Conservation (phyloP, 2,329 filamentous ascomycete genomes). For the Botrytis sinoallii region DNA sequence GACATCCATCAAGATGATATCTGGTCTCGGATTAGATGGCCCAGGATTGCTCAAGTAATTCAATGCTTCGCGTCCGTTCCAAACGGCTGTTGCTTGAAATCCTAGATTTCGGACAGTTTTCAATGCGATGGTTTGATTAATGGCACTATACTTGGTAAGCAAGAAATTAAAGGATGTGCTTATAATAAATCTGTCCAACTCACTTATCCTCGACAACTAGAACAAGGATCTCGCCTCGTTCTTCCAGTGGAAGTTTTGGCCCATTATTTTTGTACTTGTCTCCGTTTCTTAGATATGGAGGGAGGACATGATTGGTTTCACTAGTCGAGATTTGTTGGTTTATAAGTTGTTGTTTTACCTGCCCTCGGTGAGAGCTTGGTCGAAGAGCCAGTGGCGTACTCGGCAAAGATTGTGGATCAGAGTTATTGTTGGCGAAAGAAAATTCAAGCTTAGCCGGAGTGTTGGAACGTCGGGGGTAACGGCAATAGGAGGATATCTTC, state of each 20-base stretch:
- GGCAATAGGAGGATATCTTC: conserved; percentile 23
- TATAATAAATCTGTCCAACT: not conserved
- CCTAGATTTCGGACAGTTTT: conserved; percentile 31
- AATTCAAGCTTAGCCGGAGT: not conserved
- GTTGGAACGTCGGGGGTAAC: not conserved
- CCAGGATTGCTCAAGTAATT: conserved; percentile 27
- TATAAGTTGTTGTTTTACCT: not conserved
- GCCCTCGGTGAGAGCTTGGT: conserved; percentile 1
- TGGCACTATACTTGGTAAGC: conserved; percentile 24
- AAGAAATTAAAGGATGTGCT: not conserved
- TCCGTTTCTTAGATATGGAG: not conserved
- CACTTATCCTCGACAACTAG: conserved; percentile 34
- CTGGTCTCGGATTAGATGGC: conserved; percentile 24
- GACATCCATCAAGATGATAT: conserved; percentile 44
- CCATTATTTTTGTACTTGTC: not conserved
- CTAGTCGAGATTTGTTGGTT: conserved; percentile 24
- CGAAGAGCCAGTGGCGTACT: not conserved
- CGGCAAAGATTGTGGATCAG: not conserved
- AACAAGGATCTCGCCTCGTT: conserved; percentile 26
- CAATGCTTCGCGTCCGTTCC: conserved; percentile 34
- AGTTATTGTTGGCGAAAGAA: not conserved
- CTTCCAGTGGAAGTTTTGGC: not conserved
- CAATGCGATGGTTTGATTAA: conserved; percentile 32
- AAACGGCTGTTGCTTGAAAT: conserved; percentile 30
- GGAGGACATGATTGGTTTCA: conserved; percentile 13